Conservation (phyloP, 768 basidiomycete genomes). For the Steccherinum ochraceum region DNA sequence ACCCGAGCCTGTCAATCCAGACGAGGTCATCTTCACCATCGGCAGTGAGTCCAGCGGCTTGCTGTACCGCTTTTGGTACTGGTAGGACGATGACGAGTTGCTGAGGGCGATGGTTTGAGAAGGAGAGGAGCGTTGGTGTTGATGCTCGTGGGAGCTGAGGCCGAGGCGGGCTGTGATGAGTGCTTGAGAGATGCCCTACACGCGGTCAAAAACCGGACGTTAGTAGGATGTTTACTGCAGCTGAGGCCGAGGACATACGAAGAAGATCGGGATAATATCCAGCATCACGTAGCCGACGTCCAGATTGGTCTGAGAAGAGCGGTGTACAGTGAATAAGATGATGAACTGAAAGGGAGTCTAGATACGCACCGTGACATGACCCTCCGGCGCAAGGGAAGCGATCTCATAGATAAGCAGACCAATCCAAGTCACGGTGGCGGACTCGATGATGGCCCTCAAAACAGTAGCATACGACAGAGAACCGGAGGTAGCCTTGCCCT, state of each 20-base stretch:
- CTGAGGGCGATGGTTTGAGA: too few relatives aligned
- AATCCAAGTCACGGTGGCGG: slow-evolving; percentile 20
- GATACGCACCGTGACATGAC: slow-evolving; percentile 11
- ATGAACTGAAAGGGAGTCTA: background rate
- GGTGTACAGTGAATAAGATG: background rate
- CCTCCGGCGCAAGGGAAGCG: slow-evolving; percentile 13
- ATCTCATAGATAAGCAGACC: slow-evolving; percentile 19
- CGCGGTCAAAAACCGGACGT: background rate
- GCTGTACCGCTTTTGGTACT: too few relatives aligned
- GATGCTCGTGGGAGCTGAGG: slow-evolving; percentile 2
- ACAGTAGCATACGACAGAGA: background rate
- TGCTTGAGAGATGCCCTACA: slow-evolving; percentile 21
- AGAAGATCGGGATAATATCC: slow-evolving; percentile 16
- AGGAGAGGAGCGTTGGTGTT: too few relatives aligned
- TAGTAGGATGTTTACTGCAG: background rate
- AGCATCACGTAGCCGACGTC: slow-evolving; percentile 16
- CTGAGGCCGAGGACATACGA: slow-evolving; percentile 9
- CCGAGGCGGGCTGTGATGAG: slow-evolving; percentile 19
- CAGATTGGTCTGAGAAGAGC: slow-evolving; percentile 6
- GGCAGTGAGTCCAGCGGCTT: too few relatives aligned
- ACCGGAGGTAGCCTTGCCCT: too few relatives aligned
- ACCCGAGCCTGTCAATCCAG: too few relatives aligned
- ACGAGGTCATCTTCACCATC: too few relatives aligned
- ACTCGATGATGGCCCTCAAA: slow-evolving; percentile 16
- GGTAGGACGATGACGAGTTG: too few relatives aligned